Evolutionary conservation across 805 yeast species (phyloP), one percentile per base, ranked within the genome.

Genomic region (Kuraishia ogatae): DNA sequence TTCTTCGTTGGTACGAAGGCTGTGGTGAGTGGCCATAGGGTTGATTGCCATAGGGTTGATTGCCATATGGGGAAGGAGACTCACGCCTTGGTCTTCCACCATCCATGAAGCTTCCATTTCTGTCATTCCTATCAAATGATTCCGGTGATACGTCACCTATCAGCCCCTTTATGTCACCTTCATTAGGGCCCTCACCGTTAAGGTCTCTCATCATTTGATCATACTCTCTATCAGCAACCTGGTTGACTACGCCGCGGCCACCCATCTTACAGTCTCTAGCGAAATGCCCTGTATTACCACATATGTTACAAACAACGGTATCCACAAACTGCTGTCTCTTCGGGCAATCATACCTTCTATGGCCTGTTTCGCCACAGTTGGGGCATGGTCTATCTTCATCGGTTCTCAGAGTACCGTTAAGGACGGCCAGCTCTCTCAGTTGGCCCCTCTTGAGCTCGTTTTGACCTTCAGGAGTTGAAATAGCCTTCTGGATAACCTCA

Each of bases 361-460:
- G 91, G 0, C 91, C 92, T 51, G 73, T 68, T 47, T 82, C 75
- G 3, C 89, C 89, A 71, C 93, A 87, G 50, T 72, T 72, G 17
- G 79, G 73, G 66, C 93, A 87, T 1, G 82, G 78, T 56, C 83
- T 75, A 56, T 77, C 82, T 52, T 80, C 84, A 60, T 86, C 93
- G 1, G 78, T 74, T 54, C 98, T 79, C 51, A 91, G 75, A 0
- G 99, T 94, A 69, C 99, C 99, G 71, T 94, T 96, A 55, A 94
- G 75, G 23, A 89, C 86, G 0, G 99, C 99, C 62, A 94, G 77
- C 64, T 93, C 97, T 59, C 97, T 79, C 57, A 94, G 76, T 69
- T 94, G 99, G 50, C 86, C 89, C 57, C 97, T 77, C 64, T 94
- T 94, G 66, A 89, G 77, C 59, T 90, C 96, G 68, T 93, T 94